Percentiles rank a stretch among this genome's conserved stretches.
Evolutionary conservation across 2,329 filamentous ascomycete genomes (phyloP).

Genomic region (Fusarium avenaceum): DNA sequence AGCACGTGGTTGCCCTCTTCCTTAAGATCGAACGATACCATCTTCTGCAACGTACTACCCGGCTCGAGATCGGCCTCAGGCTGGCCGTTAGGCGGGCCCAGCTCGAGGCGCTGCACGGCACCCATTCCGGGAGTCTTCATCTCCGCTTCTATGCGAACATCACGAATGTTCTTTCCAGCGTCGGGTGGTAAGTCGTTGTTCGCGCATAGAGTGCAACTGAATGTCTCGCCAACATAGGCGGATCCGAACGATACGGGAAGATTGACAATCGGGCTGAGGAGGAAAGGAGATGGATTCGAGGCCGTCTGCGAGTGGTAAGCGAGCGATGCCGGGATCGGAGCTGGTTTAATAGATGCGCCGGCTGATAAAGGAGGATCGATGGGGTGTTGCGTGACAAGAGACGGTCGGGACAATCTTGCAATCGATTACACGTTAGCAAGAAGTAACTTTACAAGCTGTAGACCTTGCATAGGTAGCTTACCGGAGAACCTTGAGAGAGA

Average conservation of each 20-base stretch:
- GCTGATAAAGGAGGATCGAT: slow-evolving; percentile 62
- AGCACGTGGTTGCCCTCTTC: slow-evolving; percentile 96
- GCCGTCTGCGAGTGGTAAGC: slow-evolving; percentile 69
- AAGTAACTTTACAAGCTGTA: background rate
- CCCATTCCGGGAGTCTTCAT: slow-evolving; percentile 86
- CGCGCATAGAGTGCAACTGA: slow-evolving; percentile 94
- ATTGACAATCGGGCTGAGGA: slow-evolving; percentile 77
- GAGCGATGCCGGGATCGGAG: slow-evolving; percentile 74
- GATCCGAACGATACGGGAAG: slow-evolving; percentile 93
- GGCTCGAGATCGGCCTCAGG: slow-evolving; percentile 65
- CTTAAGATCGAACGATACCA: slow-evolving; percentile 88
- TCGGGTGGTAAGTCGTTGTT: slow-evolving; percentile 77
- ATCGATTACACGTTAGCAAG: slow-evolving; percentile 23
- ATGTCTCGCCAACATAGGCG: slow-evolving; percentile 95
- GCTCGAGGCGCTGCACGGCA: slow-evolving; percentile 72
- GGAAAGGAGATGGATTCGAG: slow-evolving; percentile 67
- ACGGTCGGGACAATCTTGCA: slow-evolving; percentile 82
- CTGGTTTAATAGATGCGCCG: slow-evolving; percentile 56
- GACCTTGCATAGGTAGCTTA: slow-evolving; percentile 52
- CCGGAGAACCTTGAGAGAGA: slow-evolving; percentile 83
- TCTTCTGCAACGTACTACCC: slow-evolving; percentile 80
- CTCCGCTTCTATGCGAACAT: slow-evolving; percentile 87
- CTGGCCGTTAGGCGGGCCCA: slow-evolving; percentile 60
- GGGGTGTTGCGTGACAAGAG: slow-evolving; percentile 78
- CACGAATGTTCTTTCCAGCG: slow-evolving; percentile 70